Evolutionary conservation across 2,329 filamentous ascomycete genomes (phyloP).

Genomic region (Arthrobotrys pseudoclavata): DNA sequence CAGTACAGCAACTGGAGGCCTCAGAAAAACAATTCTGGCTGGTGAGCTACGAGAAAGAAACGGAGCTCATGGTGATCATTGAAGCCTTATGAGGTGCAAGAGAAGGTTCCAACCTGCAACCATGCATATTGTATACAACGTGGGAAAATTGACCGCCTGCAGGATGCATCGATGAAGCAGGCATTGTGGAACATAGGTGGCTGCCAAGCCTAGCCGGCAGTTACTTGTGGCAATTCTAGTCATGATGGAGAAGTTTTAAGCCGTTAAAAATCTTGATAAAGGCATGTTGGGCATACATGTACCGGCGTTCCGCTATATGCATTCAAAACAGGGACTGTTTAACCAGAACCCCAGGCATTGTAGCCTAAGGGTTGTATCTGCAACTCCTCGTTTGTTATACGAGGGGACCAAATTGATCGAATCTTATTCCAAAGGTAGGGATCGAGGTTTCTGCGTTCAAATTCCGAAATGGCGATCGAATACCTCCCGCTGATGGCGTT

Average conservation of each 20-base stretch:
- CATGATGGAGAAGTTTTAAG: neutral
- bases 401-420: neutral
- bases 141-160: too few species aligned
- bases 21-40: neutral
- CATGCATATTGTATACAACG: too few species aligned
- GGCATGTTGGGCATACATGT: neutral
- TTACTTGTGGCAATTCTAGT: conserved; percentile 6
- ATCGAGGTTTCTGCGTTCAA: neutral
- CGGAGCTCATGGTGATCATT: conserved; percentile 9
- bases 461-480: neutral
- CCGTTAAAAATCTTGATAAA: neutral
- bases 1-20: neutral
- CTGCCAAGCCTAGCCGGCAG: conserved; percentile 15
- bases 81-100: conserved; percentile 8
- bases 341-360: neutral
- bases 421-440: neutral
- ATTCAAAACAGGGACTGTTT: neutral
- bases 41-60: neutral
- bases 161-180: neutral
- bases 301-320: neutral
- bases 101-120: too few species aligned
- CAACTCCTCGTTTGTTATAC: neutral
- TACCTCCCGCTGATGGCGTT: neutral
- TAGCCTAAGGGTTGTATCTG: neutral
- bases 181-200: conserved; percentile 1